These are phyloP conservation scores for Aristolochia californica DNA, from an alignment of 164 flowering plant genomes.

Conservation along the genomic window DNA sequence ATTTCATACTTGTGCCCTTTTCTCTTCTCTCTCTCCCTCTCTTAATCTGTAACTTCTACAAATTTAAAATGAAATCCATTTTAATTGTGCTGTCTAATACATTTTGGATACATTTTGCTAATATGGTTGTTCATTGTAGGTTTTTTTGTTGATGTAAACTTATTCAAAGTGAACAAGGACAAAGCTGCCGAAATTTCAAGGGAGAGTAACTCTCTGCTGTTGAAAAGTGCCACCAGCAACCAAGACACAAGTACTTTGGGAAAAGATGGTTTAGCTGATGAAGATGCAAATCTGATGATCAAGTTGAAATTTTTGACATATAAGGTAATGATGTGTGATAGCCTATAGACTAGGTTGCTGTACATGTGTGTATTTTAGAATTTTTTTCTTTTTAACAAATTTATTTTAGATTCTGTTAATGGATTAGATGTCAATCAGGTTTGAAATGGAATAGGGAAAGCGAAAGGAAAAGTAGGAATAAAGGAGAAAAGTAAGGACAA, in stretches of 20 bases:
- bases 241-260: slow-evolving; percentile 16
- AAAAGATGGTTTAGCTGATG: slow-evolving; percentile 63
- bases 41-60: no score
- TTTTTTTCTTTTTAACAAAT: no score
- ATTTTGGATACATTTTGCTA: neutral
- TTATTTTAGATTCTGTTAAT: neutral
- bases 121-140: slow-evolving; percentile 27
- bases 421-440: neutral
- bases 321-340: slow-evolving; percentile 47
- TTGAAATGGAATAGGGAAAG: neutral
- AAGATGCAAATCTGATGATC: slow-evolving; percentile 90
- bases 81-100: neutral
- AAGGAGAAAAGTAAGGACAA: neutral
- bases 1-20: no score
- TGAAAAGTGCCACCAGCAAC: slow-evolving; percentile 21
- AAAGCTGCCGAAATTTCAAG: slow-evolving; percentile 40
- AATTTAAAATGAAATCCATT: no score
- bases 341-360: no score
- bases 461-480: neutral
- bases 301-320: slow-evolving; percentile 90
- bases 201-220: slow-evolving; percentile 8
- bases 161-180: slow-evolving; percentile 68
- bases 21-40: no score
- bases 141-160: slow-evolving; percentile 81
- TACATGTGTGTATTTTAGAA: neutral